Evolutionary conservation across 208 protist species (phyloP), one percentile per base, ranked within the genome.

Genomic region (Trichomonas vaginalis): DNA sequence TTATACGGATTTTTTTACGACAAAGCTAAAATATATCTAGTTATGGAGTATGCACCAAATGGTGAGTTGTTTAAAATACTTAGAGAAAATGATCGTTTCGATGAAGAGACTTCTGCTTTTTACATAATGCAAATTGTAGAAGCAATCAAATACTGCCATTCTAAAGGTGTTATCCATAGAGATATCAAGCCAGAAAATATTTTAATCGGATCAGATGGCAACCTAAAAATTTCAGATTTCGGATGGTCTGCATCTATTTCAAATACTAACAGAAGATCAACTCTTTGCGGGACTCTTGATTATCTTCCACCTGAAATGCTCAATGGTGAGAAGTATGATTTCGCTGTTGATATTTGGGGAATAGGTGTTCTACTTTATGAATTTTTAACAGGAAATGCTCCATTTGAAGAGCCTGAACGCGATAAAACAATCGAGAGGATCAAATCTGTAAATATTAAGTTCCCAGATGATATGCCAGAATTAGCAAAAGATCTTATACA

Each of bases 161-260:
- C 98, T 61, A 98, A 98, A 96, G 95, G 99, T 97, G 99, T 99
- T 42, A 97, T 97, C 90, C 96, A 97, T 96, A 61, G 96, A 40
- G 96, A 98, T 95, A 97, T 98, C 95, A 98, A 97, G 96, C 98
- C 97, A n/a, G 97, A 98, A 51, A 98, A 98, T 95, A 96, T 98
- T 9, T 97, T 98, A 0, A 82, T 98, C 23, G 97, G 96, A 46
- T 17, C 95, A 6, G 96, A 97, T 86, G 97, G 96, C 32, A 96
- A 99, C 96, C 97, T 99, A 82, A 99, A 99, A 96, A 98, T 99
- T n/a, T 99, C 99, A 6, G 99, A 99, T 97, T 99, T 99, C 98
- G 99, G 99, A 35, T 99, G 99, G 99, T 98, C 98, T 8, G 99
- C 99, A 61, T 98, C 99, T 97, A 98, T 99, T 95, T 98, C 98